Conservation (phyloP, 2,329 filamentous ascomycete species). For the Ophiostoma populinum region DNA sequence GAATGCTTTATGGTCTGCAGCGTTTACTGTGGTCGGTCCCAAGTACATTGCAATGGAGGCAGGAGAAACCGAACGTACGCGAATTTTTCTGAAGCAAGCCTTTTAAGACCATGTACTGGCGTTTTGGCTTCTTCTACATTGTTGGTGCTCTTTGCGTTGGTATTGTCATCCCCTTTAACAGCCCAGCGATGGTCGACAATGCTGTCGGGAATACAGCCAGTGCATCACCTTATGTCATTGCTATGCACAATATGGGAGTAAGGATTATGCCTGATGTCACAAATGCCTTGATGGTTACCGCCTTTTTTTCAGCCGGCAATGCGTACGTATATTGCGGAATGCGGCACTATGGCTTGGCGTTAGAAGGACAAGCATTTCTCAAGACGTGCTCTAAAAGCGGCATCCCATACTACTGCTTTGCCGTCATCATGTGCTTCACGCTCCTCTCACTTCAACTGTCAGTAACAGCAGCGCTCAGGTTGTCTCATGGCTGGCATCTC, state of each 20-base stretch:
- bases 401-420: slow-evolving; percentile 23
- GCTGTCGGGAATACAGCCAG: slow-evolving; percentile 24
- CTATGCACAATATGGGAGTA: slow-evolving; percentile 49
- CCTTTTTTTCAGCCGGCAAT: slow-evolving; percentile 42
- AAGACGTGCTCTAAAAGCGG: slow-evolving; percentile 19
- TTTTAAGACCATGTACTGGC: slow-evolving; percentile 51
- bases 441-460: slow-evolving; percentile 24
- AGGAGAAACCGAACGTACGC: slow-evolving; percentile 49
- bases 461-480: slow-evolving; percentile 19
- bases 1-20: slow-evolving; percentile 19
- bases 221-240: slow-evolving; percentile 51
- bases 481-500: slow-evolving; percentile 24
- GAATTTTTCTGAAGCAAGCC: slow-evolving; percentile 48
- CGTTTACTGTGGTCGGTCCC: slow-evolving; percentile 27
- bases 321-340: slow-evolving; percentile 34
- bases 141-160: slow-evolving; percentile 47
- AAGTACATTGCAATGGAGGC: slow-evolving; percentile 54
- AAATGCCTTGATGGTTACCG: slow-evolving; percentile 40
- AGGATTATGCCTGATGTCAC: slow-evolving; percentile 49
- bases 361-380: slow-evolving; percentile 23
- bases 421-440: slow-evolving; percentile 20
- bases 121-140: slow-evolving; percentile 53
- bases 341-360: slow-evolving; percentile 22
- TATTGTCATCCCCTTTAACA: slow-evolving; percentile 48
- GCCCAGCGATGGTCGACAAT: slow-evolving; percentile 23